Percentiles rank a stretch among this genome's conserved stretches.
These are phyloP conservation scores for Vanrija sp. DNA, from an alignment of 1,284 basidiomycete species.

Conservation along the genomic window DNA sequence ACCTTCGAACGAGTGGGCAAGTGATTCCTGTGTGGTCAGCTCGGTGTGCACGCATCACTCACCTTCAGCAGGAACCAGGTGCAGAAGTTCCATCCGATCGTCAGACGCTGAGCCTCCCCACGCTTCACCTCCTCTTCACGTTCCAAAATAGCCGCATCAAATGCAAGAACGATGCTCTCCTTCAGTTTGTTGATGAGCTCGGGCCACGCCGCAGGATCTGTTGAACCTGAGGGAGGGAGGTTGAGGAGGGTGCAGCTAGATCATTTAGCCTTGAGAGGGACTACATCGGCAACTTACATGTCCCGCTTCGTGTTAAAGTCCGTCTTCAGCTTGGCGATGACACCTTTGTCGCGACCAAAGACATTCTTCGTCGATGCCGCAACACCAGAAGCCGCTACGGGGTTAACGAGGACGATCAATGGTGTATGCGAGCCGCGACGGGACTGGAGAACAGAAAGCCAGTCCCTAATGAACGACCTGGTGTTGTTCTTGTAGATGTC, in stretches of 20 bases:
- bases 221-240: constrained; percentile 26
- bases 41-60: constrained; percentile 1
- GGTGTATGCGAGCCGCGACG: constrained; percentile 76
- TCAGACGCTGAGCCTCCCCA: constrained; percentile 76
- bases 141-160: constrained; percentile 71
- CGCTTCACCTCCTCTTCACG: constrained; percentile 83
- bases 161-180: constrained; percentile 75
- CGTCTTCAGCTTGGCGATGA: constrained; percentile 84
- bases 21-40: constrained; percentile 66
- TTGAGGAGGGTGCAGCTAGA: constrained; percentile 70
- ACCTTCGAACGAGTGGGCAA: constrained; percentile 87
- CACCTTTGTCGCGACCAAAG: constrained; percentile 49
- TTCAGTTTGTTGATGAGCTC: constrained; percentile 86
- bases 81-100: constrained; percentile 96
- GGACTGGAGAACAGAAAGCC: constrained; percentile 67
- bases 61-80: constrained; percentile 94
- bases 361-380: constrained; percentile 57
- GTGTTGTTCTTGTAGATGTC: constrained; percentile 75
- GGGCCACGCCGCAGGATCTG: constrained; percentile 77
- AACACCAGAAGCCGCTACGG: constrained; percentile 21
- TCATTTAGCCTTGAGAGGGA: background rate
- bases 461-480: constrained; percentile 84
- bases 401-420: constrained; percentile 77
- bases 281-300: constrained; percentile 55
- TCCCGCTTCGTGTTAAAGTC: constrained; percentile 92